phyloP scores from a whole-genome alignment of 1,284 basidiomycete species.

The Wallemia hederae region DNA sequence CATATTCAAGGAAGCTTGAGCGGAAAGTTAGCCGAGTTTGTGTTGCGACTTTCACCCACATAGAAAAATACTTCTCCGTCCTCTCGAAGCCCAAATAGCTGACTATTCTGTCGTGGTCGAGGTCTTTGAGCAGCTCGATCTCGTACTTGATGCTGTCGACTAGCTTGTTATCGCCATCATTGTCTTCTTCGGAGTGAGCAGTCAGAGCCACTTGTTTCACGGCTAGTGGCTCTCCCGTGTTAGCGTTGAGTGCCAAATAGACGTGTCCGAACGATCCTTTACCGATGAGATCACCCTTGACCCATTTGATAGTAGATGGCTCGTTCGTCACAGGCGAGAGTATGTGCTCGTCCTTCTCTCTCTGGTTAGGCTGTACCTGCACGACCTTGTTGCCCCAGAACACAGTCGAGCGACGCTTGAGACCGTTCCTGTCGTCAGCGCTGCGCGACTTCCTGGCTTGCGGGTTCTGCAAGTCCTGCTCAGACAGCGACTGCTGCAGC shows the following conservation, averaged over 20 bases:
- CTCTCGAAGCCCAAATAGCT: conserved; percentile 49
- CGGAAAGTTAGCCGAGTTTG: conserved; percentile 4
- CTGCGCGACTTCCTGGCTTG: conserved; percentile 19
- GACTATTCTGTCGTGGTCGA: conserved; percentile 92
- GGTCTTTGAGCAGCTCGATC: conserved; percentile 77
- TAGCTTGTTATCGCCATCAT: neutral
- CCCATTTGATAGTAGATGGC: conserved; percentile 75
- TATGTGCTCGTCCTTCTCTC: conserved; percentile 18
- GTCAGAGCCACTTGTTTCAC: conserved; percentile 97
- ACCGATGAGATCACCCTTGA: conserved; percentile 86
- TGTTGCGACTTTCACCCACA: neutral
- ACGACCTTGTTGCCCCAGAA: conserved; percentile 82
- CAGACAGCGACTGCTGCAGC: conserved; percentile 17
- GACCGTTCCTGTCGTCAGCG: conserved; percentile 15
- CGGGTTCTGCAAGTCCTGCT: too few species aligned
- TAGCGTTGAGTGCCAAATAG: conserved; percentile 87
- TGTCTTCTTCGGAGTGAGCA: conserved; percentile 63
- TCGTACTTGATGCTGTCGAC: conserved; percentile 49
- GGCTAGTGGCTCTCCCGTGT: conserved; percentile 95
- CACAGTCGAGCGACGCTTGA: conserved; percentile 66
- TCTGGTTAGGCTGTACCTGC: conserved; percentile 49
- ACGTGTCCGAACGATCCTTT: conserved; percentile 90
- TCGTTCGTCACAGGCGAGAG: conserved; percentile 14
- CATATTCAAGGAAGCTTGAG: conserved; percentile 81
- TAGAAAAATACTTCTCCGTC: neutral